These are phyloP conservation scores for Nemania diffusa DNA, from an alignment of 2,329 filamentous ascomycete genomes.

Conservation along the genomic window DNA sequence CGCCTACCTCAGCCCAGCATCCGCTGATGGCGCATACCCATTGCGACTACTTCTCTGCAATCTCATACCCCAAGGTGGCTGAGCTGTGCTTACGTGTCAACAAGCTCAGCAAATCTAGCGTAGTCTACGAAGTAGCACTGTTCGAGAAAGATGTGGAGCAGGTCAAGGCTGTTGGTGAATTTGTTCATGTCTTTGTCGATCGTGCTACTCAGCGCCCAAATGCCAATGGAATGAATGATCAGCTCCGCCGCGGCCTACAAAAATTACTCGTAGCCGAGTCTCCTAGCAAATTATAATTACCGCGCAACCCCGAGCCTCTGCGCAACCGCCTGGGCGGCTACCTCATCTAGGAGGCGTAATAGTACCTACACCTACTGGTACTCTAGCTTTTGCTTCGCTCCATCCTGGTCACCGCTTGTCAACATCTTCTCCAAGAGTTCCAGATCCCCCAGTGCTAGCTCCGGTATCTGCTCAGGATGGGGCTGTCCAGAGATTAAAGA, in stretches of 20 bases:
- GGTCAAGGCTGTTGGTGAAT: conserved; percentile 86
- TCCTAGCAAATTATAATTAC: conserved; percentile 44
- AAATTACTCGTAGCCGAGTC: conserved; percentile 58
- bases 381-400: conserved; percentile 54
- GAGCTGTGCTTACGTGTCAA: conserved; percentile 85
- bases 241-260: conserved; percentile 68
- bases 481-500: conserved; percentile 58
- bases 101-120: conserved; percentile 85
- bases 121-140: conserved; percentile 88
- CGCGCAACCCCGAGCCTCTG: background rate
- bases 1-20: conserved; percentile 75
- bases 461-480: conserved; percentile 63
- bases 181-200: conserved; percentile 90
- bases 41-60: conserved; percentile 84
- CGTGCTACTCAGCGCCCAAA: conserved; percentile 75
- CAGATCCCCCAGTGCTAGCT: conserved; percentile 70
- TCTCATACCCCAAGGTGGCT: conserved; percentile 83
- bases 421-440: conserved; percentile 66
- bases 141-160: conserved; percentile 79
- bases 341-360: background rate
- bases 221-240: conserved; percentile 69
- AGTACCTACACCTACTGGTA: conserved; percentile 48
- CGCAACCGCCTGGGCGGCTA: background rate
- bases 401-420: conserved; percentile 58
- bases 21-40: conserved; percentile 87